Conservation (phyloP, 83 land plant species). For the Thuja plicata region DNA sequence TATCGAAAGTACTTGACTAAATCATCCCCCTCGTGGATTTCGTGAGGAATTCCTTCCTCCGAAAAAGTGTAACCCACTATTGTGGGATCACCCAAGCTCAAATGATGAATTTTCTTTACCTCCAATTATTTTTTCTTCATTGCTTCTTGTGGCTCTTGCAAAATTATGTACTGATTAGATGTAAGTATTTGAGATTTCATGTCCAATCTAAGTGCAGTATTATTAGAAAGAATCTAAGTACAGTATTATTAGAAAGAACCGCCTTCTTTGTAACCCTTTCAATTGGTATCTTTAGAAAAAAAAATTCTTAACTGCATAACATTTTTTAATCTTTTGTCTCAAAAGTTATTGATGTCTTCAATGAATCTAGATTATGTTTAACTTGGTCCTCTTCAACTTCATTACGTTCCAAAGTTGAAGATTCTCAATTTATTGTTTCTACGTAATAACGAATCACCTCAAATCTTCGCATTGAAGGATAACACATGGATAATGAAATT, state of each 20-base stretch:
- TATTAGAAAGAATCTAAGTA: neutral
- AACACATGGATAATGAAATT: neutral
- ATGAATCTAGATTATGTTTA: too few relatives aligned
- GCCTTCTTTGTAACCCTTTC: neutral
- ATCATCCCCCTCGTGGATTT: too few relatives aligned
- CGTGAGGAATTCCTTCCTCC: too few relatives aligned
- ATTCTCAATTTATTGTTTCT: neutral
- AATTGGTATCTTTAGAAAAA: neutral
- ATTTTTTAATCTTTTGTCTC: neutral
- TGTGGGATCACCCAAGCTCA: too few relatives aligned
- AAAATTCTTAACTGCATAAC: neutral
- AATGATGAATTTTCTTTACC: too few relatives aligned
- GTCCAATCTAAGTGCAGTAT: neutral
- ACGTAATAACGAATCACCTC: neutral
- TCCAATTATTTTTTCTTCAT: neutral
- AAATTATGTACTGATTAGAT: neutral
- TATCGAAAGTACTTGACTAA: too few relatives aligned
- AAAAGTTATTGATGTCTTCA: too few relatives aligned
- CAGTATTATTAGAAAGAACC: neutral
- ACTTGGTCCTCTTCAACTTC: neutral
- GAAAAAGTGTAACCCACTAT: too few relatives aligned
- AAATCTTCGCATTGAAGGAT: neutral
- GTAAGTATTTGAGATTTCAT: neutral
- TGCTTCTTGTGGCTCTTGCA: neutral
- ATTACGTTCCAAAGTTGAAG: neutral